Percentiles rank a stretch among this genome's conserved stretches.
These are phyloP conservation scores for Incumbomyces delicatus DNA, from an alignment of 2,329 filamentous ascomycete species.

Conservation along the genomic window DNA sequence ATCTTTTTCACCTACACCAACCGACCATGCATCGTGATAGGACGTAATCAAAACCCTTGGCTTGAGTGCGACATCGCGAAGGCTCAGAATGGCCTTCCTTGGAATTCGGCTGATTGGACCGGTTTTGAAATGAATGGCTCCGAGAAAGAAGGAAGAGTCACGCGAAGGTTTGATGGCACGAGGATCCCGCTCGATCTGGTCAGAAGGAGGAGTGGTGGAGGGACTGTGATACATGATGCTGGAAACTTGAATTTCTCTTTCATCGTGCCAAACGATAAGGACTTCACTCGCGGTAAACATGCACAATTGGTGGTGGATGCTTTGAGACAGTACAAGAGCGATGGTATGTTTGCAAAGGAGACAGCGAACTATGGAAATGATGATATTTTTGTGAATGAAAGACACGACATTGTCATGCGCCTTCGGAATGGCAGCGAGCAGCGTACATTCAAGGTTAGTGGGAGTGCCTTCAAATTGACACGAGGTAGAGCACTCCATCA, in stretches of 20 bases:
- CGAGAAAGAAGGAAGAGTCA: slow-evolving; percentile 27
- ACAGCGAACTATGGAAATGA: slow-evolving; percentile 24
- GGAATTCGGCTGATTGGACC: slow-evolving; percentile 10
- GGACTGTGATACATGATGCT: slow-evolving; percentile 84
- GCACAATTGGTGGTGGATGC: slow-evolving; percentile 90
- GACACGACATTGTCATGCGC: slow-evolving; percentile 80
- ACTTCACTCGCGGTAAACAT: slow-evolving; percentile 76
- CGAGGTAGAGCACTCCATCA: slow-evolving; percentile 75
- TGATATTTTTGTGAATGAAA: slow-evolving; percentile 64
- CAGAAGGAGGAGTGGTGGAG: slow-evolving; percentile 76
- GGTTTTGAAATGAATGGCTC: background rate
- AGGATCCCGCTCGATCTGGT: slow-evolving; percentile 51
- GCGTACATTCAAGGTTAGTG: slow-evolving; percentile 67
- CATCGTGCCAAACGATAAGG: slow-evolving; percentile 59
- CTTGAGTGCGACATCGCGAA: slow-evolving; percentile 68
- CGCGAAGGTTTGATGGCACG: background rate
- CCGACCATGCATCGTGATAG: slow-evolving; percentile 76
- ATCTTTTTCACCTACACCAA: slow-evolving; percentile 86
- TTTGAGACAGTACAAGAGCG: slow-evolving; percentile 36
- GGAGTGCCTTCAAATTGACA: slow-evolving; percentile 90
- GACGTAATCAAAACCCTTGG: slow-evolving; percentile 97
- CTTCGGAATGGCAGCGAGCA: slow-evolving; percentile 1
- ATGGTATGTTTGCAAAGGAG: slow-evolving; percentile 39
- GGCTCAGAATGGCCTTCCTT: slow-evolving; percentile 37
- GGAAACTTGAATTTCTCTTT: slow-evolving; percentile 95